Conservation (phyloP, 108 stramenopile species). For the Chaetoceros muelleri region DNA sequence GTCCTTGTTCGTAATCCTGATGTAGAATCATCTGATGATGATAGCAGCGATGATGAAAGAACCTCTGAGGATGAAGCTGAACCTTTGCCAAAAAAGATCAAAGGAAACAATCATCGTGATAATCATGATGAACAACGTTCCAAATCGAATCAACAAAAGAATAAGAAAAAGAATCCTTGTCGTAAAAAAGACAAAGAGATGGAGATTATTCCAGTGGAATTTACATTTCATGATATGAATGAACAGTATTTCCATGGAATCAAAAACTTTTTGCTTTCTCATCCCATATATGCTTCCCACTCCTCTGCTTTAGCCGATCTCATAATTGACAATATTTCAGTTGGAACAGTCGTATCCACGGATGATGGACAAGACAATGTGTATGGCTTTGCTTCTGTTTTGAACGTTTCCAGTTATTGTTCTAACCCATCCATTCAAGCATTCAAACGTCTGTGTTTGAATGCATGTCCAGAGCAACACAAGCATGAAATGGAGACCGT, state of each 20-base stretch:
- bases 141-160: background rate
- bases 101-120: constrained; percentile 23
- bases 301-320: constrained; percentile 57
- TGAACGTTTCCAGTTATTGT: constrained; percentile 66
- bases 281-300: constrained; percentile 42
- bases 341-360: constrained; percentile 70
- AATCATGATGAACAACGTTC: constrained; percentile 13
- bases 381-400: constrained; percentile 68
- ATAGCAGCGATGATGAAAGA: constrained; percentile 21
- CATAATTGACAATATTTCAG: constrained; percentile 58
- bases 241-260: constrained; percentile 73
- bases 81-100: constrained; percentile 27
- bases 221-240: constrained; percentile 75
- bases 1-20: constrained; percentile 65
- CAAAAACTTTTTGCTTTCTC: constrained; percentile 45
- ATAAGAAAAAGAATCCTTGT: constrained; percentile 20
- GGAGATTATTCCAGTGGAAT: constrained; percentile 60
- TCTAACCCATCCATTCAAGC: constrained; percentile 33
- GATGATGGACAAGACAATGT: constrained; percentile 57
- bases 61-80: constrained; percentile 25
- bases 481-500: constrained; percentile 58
- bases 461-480: constrained; percentile 50
- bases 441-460: constrained; percentile 43
- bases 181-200: constrained; percentile 18
- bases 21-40: constrained; percentile 23